These are phyloP conservation scores for Rhizophora mangle DNA, from an alignment of 345 rosid genomes.

Conservation along the genomic window DNA sequence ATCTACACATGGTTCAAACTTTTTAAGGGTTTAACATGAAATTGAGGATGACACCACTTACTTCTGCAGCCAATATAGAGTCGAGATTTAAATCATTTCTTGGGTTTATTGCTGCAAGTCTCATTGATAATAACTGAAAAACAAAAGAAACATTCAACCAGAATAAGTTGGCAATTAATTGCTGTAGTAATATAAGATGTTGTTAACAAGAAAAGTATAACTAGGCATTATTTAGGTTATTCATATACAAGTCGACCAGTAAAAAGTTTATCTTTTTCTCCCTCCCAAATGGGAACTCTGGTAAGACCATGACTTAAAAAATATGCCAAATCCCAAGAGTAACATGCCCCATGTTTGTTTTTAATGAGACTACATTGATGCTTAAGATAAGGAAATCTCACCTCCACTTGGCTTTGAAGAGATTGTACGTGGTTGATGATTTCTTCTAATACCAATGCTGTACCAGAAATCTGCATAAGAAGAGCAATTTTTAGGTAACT, in stretches of 20 bases:
- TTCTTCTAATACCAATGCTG: constrained; percentile 90
- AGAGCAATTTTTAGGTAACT: neutral
- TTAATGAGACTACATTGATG: neutral
- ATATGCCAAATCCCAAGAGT: neutral
- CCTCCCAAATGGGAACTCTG: neutral
- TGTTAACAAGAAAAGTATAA: too few species aligned
- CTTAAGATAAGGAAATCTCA: constrained; percentile 34
- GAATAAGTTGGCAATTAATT: constrained; percentile 2
- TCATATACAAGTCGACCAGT: neutral
- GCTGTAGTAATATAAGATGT: too few species aligned
- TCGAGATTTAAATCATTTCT: constrained; percentile 76
- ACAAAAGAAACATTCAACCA: constrained; percentile 10
- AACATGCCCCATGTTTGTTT: too few species aligned
- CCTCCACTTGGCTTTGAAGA: constrained; percentile 97
- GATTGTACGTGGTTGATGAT: constrained; percentile 94
- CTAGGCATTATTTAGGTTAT: too few species aligned
- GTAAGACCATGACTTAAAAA: neutral
- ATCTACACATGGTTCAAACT: neutral
- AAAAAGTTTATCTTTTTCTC: neutral
- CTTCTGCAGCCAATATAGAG: constrained; percentile 68
- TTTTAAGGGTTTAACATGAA: too few species aligned
- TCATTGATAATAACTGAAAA: constrained; percentile 86
- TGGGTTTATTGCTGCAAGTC: constrained; percentile 88
- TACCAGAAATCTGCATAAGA: constrained; percentile 74
- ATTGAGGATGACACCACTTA: constrained; percentile 32